Conservation (phyloP, 2,329 filamentous ascomycete species). For the Byssoonygena ceratinophila region DNA sequence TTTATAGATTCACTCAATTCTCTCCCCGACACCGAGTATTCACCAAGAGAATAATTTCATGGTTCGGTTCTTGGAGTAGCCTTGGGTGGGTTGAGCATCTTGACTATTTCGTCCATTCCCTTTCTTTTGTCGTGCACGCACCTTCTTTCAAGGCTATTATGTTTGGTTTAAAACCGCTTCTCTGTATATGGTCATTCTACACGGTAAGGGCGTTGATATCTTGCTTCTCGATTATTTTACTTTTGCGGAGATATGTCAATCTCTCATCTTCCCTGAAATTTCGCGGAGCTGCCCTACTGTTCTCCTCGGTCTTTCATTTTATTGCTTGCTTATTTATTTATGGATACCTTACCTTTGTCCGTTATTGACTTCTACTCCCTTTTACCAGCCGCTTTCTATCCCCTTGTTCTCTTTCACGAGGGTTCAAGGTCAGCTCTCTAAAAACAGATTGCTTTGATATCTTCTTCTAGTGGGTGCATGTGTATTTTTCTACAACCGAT, state of each 20-base stretch:
- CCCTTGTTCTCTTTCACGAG: not conserved
- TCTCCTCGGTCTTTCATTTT: not conserved
- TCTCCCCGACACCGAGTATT: not conserved
- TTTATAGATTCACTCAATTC: not conserved
- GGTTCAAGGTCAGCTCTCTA: not conserved
- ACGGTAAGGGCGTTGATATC: not conserved
- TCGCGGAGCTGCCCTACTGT: not conserved
- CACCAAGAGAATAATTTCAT: not conserved
- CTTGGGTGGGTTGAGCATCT: not conserved
- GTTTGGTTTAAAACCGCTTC: not conserved
- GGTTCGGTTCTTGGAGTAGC: not conserved
- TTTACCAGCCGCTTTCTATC: not conserved
- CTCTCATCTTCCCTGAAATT: not conserved
- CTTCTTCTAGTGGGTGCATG: too few relatives aligned
- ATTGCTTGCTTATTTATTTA: not conserved
- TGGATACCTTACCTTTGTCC: conserved; percentile 7
- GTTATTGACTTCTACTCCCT: not conserved
- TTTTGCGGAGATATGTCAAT: not conserved
- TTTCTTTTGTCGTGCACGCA: not conserved
- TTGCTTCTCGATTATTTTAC: not conserved
- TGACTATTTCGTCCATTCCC: not conserved
- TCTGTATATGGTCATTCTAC: not conserved
- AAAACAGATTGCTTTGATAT: not conserved
- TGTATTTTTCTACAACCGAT: not conserved
- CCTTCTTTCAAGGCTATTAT: not conserved